Conservation (phyloP, 306 rosid genomes). For the Carpinus fangiana region DNA sequence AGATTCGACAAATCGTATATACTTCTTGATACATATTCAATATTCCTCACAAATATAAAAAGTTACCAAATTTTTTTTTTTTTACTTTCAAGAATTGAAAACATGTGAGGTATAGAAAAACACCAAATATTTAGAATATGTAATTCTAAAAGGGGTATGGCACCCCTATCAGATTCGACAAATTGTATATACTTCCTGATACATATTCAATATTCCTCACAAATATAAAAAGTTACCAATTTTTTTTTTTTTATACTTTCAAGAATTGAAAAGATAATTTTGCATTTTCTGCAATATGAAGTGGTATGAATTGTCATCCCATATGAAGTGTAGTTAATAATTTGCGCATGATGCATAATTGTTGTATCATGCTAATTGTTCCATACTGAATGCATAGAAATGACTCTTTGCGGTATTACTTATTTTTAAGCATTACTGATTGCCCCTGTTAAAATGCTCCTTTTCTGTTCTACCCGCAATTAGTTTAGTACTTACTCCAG, state of each 20-base stretch:
- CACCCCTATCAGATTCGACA: no score
- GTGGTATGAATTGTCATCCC: neutral
- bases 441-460: neutral
- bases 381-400: constrained; percentile 5
- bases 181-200: no score
- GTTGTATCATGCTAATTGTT: neutral
- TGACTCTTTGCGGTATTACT: constrained; percentile 12
- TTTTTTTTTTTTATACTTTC: no score
- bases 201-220: neutral
- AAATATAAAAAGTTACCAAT: no score
- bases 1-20: neutral
- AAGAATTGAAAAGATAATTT: neutral
- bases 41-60: no score
- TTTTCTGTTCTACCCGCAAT: constrained; percentile 8
- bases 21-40: no score
- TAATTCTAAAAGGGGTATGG: no score
- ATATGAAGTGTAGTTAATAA: neutral
- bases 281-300: neutral
- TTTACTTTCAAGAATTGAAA: no score
- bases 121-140: no score
- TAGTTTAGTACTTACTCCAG: constrained; percentile 33
- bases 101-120: no score
- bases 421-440: constrained; percentile 8
- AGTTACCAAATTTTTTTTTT: no score
- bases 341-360: neutral